Evolutionary conservation across 1,284 basidiomycete species (phyloP).

Genomic region (Ceratobasidium papillatum): DNA sequence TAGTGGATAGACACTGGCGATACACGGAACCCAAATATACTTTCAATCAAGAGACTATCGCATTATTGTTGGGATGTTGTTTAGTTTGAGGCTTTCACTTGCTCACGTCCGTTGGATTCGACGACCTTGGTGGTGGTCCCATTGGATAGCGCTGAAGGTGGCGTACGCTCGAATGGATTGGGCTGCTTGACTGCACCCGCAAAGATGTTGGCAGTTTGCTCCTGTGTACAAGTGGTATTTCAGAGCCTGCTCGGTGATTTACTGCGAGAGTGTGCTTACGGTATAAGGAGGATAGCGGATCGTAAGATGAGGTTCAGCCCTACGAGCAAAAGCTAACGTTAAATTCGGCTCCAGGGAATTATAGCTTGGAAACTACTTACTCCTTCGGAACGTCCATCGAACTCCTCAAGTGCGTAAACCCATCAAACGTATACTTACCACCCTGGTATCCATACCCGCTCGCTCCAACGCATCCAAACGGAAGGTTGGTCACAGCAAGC

Average conservation of each 20-base stretch:
- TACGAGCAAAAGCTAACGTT: not conserved
- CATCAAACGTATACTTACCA: slow-evolving; percentile 39
- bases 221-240: not conserved
- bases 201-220: slow-evolving; percentile 27
- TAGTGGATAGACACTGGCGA: not conserved
- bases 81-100: slow-evolving; percentile 5
- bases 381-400: slow-evolving; percentile 42
- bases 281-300: slow-evolving; percentile 42
- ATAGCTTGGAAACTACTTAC: slow-evolving; percentile 12
- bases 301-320: slow-evolving; percentile 36
- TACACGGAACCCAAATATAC: not conserved
- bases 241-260: not conserved
- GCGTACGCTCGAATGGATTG: slow-evolving; percentile 27
- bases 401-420: slow-evolving; percentile 37
- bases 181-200: slow-evolving; percentile 27
- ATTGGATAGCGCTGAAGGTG: not conserved
- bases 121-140: not conserved
- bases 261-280: not conserved
- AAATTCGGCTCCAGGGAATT: not conserved
- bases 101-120: not conserved
- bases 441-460: slow-evolving; percentile 44
- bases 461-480: slow-evolving; percentile 44
- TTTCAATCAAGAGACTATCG: not conserved
- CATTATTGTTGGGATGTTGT: not conserved
- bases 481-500: slow-evolving; percentile 43